Conservation (phyloP, 2,329 filamentous ascomycete genomes). For the Colletotrichum sojae region DNA sequence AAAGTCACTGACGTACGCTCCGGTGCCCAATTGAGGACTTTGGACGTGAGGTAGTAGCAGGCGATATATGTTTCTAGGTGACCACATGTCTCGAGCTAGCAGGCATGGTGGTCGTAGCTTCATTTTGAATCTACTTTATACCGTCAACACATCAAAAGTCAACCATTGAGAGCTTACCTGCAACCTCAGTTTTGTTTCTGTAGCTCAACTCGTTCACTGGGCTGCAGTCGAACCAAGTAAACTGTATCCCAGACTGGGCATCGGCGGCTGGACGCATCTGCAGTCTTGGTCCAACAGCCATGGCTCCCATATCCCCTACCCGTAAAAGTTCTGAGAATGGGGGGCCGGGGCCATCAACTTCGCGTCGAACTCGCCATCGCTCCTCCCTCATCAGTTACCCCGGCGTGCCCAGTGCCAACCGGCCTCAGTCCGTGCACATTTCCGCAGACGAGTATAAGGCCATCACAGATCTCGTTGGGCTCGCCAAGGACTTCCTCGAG, state of each 20-base stretch:
- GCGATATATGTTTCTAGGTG: background rate
- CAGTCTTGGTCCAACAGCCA: constrained; percentile 2
- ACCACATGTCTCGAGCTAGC: background rate
- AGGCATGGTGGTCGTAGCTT: background rate
- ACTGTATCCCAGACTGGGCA: background rate
- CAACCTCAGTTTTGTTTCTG: background rate
- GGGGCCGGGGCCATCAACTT: background rate
- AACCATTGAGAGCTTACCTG: background rate
- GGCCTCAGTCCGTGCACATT: constrained; percentile 27
- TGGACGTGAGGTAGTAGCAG: background rate
- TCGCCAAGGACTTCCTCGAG: constrained; percentile 31
- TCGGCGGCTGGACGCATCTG: background rate
- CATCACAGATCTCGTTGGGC: constrained; percentile 33
- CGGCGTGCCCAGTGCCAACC: constrained; percentile 4
- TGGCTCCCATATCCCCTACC: background rate
- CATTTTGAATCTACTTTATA: background rate
- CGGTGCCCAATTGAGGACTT: background rate
- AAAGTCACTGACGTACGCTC: background rate
- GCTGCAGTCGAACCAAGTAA: constrained; percentile 1
- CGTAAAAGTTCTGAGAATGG: background rate
- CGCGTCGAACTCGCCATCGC: constrained; percentile 5
- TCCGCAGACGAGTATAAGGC: constrained; percentile 34
- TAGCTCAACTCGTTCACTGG: background rate
- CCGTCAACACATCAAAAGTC: background rate
- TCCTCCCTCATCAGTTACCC: constrained; percentile 27